Conservation (phyloP, 2,329 filamentous ascomycete genomes). For the Fusarium pininemorale region DNA sequence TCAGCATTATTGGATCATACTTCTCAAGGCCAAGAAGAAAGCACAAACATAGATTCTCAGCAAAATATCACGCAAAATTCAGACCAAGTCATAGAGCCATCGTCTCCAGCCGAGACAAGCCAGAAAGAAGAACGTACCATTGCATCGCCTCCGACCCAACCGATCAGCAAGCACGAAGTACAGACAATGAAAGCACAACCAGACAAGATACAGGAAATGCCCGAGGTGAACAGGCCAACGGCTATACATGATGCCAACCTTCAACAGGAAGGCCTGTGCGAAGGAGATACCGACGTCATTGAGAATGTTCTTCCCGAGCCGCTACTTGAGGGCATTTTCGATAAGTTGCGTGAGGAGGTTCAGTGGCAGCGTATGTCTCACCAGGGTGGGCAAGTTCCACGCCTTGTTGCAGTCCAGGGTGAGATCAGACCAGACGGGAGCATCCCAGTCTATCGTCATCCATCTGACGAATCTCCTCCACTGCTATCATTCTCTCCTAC, state of each 20-base stretch:
- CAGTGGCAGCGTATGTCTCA: conserved; percentile 94
- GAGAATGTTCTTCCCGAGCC: conserved; percentile 71
- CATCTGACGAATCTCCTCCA: conserved; percentile 85
- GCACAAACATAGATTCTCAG: background rate
- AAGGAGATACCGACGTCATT: conserved; percentile 82
- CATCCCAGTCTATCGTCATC: conserved; percentile 93
- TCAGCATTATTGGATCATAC: background rate
- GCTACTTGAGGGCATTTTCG: conserved; percentile 70
- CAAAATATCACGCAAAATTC: background rate
- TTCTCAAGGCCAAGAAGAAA: background rate
- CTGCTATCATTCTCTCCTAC: conserved; percentile 78
- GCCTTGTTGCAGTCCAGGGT: conserved; percentile 90
- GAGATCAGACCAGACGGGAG: conserved; percentile 72
- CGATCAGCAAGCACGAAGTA: background rate
- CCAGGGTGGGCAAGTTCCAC: conserved; percentile 88
- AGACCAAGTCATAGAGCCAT: background rate
- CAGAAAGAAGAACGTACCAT: background rate
- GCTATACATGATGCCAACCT: conserved; percentile 6
- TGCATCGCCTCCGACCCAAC: background rate
- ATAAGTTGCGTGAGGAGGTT: conserved; percentile 76
- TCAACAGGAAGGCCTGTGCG: conserved; percentile 69
- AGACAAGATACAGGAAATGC: background rate
- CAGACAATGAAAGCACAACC: background rate
- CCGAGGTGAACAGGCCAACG: conserved; percentile 2
- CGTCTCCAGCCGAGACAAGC: background rate